These are phyloP conservation scores for Sphaerulina populicola DNA, from an alignment of 2,329 filamentous ascomycete genomes.

Conservation along the genomic window DNA sequence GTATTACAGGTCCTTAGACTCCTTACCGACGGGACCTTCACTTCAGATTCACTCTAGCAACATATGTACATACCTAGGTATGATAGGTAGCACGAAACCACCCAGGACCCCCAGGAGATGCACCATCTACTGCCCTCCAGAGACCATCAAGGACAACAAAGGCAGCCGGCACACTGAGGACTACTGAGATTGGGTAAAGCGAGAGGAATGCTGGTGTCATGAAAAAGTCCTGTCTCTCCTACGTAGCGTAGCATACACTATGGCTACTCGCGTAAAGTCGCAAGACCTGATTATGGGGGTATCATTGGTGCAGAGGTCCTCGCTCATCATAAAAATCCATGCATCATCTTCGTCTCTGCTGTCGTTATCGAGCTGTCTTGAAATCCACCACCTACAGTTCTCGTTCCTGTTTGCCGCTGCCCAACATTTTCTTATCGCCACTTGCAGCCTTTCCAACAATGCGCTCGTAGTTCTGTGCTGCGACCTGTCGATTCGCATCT, in stretches of 20 bases:
- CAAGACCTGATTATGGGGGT: slow-evolving; percentile 5
- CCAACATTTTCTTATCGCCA: slow-evolving; percentile 18
- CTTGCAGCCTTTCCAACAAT: slow-evolving; percentile 21
- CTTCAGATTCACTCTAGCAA: too few relatives aligned
- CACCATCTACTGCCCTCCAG: too few relatives aligned
- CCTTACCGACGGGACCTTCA: too few relatives aligned
- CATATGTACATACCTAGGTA: too few relatives aligned
- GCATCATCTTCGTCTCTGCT: slow-evolving; percentile 3
- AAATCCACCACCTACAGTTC: slow-evolving; percentile 1
- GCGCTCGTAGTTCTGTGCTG: slow-evolving; percentile 23
- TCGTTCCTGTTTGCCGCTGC: slow-evolving; percentile 15
- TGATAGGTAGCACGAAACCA: too few relatives aligned
- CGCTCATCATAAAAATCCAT: slow-evolving; percentile 3
- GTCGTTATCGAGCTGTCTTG: not conserved
- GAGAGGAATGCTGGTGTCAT: too few relatives aligned
- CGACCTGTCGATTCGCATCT: slow-evolving; percentile 38
- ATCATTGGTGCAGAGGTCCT: slow-evolving; percentile 9
- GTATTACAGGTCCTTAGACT: too few relatives aligned
- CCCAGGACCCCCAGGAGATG: too few relatives aligned
- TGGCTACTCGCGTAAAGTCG: not conserved
- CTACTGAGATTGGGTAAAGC: too few relatives aligned
- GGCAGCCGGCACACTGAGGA: too few relatives aligned
- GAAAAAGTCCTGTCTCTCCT: not conserved
- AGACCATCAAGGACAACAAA: too few relatives aligned
- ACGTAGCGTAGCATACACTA: not conserved